Base-by-base conservation (phyloP, 805 yeast genomes). In the Saturnispora sekii region DNA sequence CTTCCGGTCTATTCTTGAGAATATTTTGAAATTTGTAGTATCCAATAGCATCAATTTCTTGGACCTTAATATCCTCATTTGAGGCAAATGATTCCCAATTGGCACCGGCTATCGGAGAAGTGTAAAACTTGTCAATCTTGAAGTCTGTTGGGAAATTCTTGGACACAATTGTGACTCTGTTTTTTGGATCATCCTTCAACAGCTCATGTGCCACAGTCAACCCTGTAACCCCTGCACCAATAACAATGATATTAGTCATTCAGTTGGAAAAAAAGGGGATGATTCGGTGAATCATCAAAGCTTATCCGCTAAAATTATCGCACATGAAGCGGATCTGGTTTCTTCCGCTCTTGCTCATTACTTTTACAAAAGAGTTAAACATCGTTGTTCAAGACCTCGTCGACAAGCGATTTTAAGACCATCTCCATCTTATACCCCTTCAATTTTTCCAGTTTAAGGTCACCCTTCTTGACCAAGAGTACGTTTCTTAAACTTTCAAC, bases 51-150 rank as follows among this genome's bases (percentile, higher is more conserved):
- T 81, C 87, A 47, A 61, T 55, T n/a, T 61, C 56, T 47, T 63
- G 62, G 40, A 54, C 55, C 28, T 49, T 52, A 7, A 40, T 43
- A 28, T 58, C 63, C 16, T 74, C 76, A 4, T 65, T 64, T 1
- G 49, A 35, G 2, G 84, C 85, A 61, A 77, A 76, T 10, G 82
- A 73, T 40, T 66, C 68, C 84, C 86, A 81, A 52, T 80, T 76
- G 38, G 86, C 88, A 4, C 87, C 87, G 0, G 86, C 87, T 57
- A 68, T 74, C 3, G 86, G 85, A 0, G 83, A 77, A 3, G 84
- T 70, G 55, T 76, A 81, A 9, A 69, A 69, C 3, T 53, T 48
- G 11, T 60, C 60, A 35, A 70, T 64, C 41, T 70, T 69, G 29
- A 65, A 55, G 43, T 79, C 84, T 1, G 83, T 81, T 1, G 84